phyloP scores from a whole-genome alignment of 2,329 filamentous ascomycete genomes.

The Lomentospora prolificans region DNA sequence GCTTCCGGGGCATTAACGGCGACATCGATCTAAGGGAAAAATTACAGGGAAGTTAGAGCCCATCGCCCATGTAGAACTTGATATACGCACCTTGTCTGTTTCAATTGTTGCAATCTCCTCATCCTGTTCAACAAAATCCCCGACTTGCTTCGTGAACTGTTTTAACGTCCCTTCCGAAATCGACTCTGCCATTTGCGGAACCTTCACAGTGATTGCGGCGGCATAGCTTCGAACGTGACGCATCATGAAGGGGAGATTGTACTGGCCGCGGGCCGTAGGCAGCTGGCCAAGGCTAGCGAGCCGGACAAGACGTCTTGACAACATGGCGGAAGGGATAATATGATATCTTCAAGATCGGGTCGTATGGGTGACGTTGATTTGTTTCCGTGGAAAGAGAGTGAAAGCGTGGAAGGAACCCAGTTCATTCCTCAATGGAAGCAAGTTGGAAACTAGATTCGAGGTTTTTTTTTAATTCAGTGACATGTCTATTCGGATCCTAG shows the following conservation, averaged over 20 bases:
- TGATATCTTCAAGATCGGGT: no score
- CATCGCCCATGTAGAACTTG: no score
- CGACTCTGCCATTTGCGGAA: constrained; percentile 96
- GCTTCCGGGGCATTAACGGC: constrained; percentile 89
- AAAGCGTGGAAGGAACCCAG: no score
- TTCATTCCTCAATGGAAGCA: no score
- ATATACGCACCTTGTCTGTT: constrained; percentile 77
- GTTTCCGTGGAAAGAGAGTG: no score
- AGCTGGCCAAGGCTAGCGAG: constrained; percentile 34
- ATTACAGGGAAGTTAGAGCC: no score
- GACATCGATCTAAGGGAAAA: constrained; percentile 70
- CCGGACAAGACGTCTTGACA: constrained; percentile 32
- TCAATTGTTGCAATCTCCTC: constrained; percentile 98
- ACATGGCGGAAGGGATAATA: constrained; percentile 22
- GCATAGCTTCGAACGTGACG: constrained; percentile 47
- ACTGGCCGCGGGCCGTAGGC: constrained; percentile 23
- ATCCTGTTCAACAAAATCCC: constrained; percentile 88
- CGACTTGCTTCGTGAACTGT: constrained; percentile 85
- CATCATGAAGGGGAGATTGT: constrained; percentile 40
- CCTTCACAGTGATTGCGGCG: constrained; percentile 81
- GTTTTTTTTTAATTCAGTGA: no score
- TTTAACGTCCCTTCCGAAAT: constrained; percentile 96
- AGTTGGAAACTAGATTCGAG: no score
- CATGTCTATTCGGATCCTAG: no score
- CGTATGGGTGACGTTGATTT: no score